Base-by-base conservation (phyloP, 768 basidiomycete species). In the Collybia sordida region DNA sequence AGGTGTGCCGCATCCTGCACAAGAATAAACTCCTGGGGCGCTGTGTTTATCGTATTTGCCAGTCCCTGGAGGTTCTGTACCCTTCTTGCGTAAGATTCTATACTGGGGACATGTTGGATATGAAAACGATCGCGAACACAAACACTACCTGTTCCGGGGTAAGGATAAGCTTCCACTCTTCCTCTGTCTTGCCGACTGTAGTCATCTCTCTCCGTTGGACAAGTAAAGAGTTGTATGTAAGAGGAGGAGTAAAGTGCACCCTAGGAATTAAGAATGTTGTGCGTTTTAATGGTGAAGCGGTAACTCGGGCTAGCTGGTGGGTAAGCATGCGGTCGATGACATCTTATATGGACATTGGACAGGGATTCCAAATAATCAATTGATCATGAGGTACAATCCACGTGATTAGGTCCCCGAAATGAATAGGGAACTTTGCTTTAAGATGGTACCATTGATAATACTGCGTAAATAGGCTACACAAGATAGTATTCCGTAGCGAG, bases 151-250 rank as follows among this genome's bases (percentile, higher is more conserved):
- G 93, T 63, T 92, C 83, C 3, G 81, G 85, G 22, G 82, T 80
- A 42, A 97, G 77, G 38, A 90, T 65, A 2, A 92, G 90, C 53
- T 81, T 78, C 93, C 93, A 97, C 66, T 96, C 93, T 7, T 73
- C 66, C 5, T 93, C 91, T 25, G 82, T 72, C 72, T 91, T 81
- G 46, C 68, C 57, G 2, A 61, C 56, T 34, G 59, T 63, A 9
- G 74, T 61, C 75, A 78, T 78, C 14, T 54, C 57, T 66, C 70
- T 67, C 25, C 27, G 45, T 11, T 48, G 54, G 28, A 18, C 43
- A 25, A 22, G 11, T 31, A 12, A 3, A 11, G 31, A 11, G 31
- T 31, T 31, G 31, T 6, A 11, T 31, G 31, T 4, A 11, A 31
- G 9, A 31, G 15, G 19, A 11, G 17, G 42, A 6, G 23, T 22